Evolutionary conservation across 2,329 filamentous ascomycete species (phyloP), one percentile per base, ranked within the genome.

Genomic region (Phaeophleospora eucalypticola): DNA sequence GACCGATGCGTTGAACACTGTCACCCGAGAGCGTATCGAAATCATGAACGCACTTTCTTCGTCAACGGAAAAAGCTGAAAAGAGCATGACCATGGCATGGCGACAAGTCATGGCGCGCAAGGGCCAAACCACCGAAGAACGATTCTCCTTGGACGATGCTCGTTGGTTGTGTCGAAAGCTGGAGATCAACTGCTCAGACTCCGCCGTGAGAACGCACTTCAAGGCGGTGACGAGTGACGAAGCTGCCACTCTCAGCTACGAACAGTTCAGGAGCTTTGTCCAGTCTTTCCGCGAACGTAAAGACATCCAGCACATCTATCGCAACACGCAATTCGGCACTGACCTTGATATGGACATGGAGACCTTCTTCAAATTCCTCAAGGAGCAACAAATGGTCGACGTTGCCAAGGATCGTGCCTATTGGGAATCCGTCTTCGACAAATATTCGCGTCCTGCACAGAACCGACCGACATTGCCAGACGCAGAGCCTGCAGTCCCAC

Each of bases 1-100:
- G 93, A 89, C 84, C 1, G 80, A 81, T 14, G 91, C 89, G 2
- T 77, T 98, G 12, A 86, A 95, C 49, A 81, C 84, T 42, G 86
- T 97, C 55, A 85, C 88, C 34, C 86, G 86, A 58, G 87, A 95
- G 63, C 82, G 93, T 45, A 89, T 94, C 53, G 87, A 90, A 45
- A 80, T 93, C 59, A 95, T 97, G 86, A 83, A 87, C 10, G 93
- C 89, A 4, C 72, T 98, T 47, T 87, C 91, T 67, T 83, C 87
- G 19, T 77, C 75, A 35, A 71, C 71, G 4, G 94, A 95, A 62
- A 84, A 84, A 56, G 89, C 88, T 39, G 80, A 96, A 43, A 82
- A 83, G 45, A 80, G 82, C 38, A 90, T 94, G 68, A 49, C 55
- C 4, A 60, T 67, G 52, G 63, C 63, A 14, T 98, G 93, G 93